Evolutionary conservation across 305 asterid genomes (phyloP).

Genomic region (Plantago rigida): DNA sequence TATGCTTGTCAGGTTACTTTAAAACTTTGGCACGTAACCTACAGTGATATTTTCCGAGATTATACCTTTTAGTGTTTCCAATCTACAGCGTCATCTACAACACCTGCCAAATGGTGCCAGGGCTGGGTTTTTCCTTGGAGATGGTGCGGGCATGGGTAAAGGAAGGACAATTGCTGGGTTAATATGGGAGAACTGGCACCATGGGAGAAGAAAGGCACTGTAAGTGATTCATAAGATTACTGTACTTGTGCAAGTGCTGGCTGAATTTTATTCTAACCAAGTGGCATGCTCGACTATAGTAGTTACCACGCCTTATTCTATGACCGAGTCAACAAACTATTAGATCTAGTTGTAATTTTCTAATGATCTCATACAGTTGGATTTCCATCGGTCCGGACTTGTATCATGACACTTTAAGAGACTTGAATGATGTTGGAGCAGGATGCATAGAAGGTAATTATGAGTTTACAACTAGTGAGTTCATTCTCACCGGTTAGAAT

Average conservation of each 20-base stretch:
- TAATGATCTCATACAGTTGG: slow-evolving; percentile 60
- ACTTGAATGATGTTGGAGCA: slow-evolving; percentile 93
- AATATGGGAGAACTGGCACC: slow-evolving; percentile 98
- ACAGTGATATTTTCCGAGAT: too few relatives aligned
- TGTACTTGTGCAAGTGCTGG: slow-evolving; percentile 19
- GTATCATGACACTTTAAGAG: slow-evolving; percentile 91
- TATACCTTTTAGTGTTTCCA: slow-evolving; percentile 14
- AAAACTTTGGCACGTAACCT: slow-evolving; percentile 6
- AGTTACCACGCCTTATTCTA: slow-evolving; percentile 6
- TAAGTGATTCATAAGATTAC: slow-evolving; percentile 35
- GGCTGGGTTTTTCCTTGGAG: slow-evolving; percentile 98
- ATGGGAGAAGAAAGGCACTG: slow-evolving; percentile 79
- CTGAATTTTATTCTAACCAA: slow-evolving; percentile 16
- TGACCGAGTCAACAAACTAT: too few relatives aligned
- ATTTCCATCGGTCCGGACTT: slow-evolving; percentile 97
- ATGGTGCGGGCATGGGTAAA: slow-evolving; percentile 99
- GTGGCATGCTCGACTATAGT: slow-evolving; percentile 8
- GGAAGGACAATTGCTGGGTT: slow-evolving; percentile 96
- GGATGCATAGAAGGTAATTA: slow-evolving; percentile 60
- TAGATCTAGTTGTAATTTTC: slow-evolving; percentile 11
- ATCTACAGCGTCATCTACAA: slow-evolving; percentile 78
- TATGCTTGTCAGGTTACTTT: slow-evolving; percentile 88
- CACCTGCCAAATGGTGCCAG: slow-evolving; percentile 73
- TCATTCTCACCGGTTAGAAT: neutral
- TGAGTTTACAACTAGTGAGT: slow-evolving; percentile 15